Base-by-base conservation (phyloP, 2,329 filamentous ascomycete genomes). In the Alternaria metachromatica region DNA sequence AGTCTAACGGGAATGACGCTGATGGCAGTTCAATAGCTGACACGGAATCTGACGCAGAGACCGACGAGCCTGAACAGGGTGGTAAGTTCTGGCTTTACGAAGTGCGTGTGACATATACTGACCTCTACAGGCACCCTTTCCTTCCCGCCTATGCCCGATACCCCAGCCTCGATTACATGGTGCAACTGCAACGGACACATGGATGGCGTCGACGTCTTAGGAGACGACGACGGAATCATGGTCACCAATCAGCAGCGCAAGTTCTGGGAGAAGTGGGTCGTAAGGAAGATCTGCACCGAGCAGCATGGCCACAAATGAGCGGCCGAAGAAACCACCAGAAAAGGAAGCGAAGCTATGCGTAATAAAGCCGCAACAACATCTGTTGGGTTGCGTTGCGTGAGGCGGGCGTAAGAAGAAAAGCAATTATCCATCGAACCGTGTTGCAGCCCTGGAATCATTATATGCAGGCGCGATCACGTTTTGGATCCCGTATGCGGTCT, bases 221-320 rank as follows among this genome's bases (percentile, higher is more conserved):
- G 78, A 15, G 86, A 87, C 67, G 81, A 87, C 67, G 81, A 87
- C 66, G 85, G 85, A 1, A 63, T 78, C 4, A 74, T 73, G 43
- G 84, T 87, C 5, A 81, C 78, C n/a, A 82, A 83, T 64, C 70
- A 75, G 37, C 84, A 87, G 68, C 81, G 86, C 55, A 87, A 86
- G 68, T 78, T 82, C 57, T 87, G 85, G 86, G 85, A 88, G 73
- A 82, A 82, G 67, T 88, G 86, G 86, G 84, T 85, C 12, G 71
- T 86, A 12, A 76, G 83, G 50, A 76, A 82, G 64, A 61, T 62
- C 23, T 87, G 85, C 76, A 76, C 75, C 20, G 79, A 82, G 64
- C 80, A 80, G 64, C 80, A 82, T 64, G 74, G 72, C 41, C 77
- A 80, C 68, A 79, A 78, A 66, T 80, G 68, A 78, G 43, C 45